phyloP scores from a whole-genome alignment of 2,329 filamentous ascomycete genomes.

The Pseudopyrenochaeta lycopersici region DNA sequence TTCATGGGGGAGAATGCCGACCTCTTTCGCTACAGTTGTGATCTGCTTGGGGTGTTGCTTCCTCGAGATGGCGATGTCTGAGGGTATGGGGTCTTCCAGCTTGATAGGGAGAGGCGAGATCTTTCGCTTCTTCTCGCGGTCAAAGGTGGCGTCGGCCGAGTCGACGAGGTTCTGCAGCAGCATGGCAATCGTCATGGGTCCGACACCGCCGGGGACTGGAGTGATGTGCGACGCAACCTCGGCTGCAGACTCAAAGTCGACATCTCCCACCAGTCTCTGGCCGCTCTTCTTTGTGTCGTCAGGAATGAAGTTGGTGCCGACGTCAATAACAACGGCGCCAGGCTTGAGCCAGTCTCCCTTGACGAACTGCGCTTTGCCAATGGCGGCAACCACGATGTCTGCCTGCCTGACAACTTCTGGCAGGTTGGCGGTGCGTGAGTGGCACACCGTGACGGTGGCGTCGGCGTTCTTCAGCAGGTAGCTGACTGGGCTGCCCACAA shows the following conservation, averaged over 20 bases:
- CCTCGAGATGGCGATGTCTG: slow-evolving; percentile 91
- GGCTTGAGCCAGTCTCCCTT: slow-evolving; percentile 96
- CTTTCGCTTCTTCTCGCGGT: slow-evolving; percentile 80
- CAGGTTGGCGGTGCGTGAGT: slow-evolving; percentile 83
- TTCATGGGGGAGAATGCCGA: slow-evolving; percentile 88
- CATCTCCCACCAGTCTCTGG: slow-evolving; percentile 90
- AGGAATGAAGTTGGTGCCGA: slow-evolving; percentile 94
- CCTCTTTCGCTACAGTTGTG: slow-evolving; percentile 81
- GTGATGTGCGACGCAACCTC: slow-evolving; percentile 93
- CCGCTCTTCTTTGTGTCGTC: slow-evolving; percentile 92
- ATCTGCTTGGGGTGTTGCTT: slow-evolving; percentile 93
- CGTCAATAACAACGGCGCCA: slow-evolving; percentile 94
- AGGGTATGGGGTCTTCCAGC: slow-evolving; percentile 83
- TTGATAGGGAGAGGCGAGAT: slow-evolving; percentile 86
- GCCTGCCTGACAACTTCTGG: slow-evolving; percentile 79
- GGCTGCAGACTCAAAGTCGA: slow-evolving; percentile 85
- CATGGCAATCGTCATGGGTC: slow-evolving; percentile 99
- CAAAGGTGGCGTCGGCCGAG: slow-evolving; percentile 81
- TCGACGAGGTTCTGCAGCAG: slow-evolving; percentile 94
- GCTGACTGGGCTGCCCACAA: slow-evolving; percentile 96
- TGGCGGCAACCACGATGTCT: slow-evolving; percentile 90
- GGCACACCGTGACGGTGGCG: slow-evolving; percentile 95
- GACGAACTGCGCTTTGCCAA: slow-evolving; percentile 86
- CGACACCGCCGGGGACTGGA: slow-evolving; percentile 94
- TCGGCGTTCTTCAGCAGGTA: slow-evolving; percentile 95